Conservation (phyloP, 352 stramenopile genomes). For the Globisporangium cederbergense region DNA sequence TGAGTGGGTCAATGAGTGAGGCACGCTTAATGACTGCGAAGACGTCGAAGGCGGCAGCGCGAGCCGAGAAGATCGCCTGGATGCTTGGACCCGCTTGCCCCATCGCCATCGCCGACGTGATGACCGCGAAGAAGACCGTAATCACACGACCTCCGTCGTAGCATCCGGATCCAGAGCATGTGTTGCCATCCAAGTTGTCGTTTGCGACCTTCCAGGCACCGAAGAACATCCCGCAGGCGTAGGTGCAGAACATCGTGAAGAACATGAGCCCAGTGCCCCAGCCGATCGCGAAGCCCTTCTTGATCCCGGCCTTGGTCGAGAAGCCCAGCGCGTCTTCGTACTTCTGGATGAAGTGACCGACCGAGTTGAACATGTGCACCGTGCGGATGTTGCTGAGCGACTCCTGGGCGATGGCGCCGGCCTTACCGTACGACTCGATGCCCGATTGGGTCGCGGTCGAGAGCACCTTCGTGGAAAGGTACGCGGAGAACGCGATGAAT, state of each 20-base stretch:
- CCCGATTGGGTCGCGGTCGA: constrained; percentile 39
- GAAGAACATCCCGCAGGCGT: constrained; percentile 76
- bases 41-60: constrained; percentile 55
- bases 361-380: constrained; percentile 77
- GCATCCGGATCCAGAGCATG: constrained; percentile 34
- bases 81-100: constrained; percentile 58
- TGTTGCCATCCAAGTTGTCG: constrained; percentile 47
- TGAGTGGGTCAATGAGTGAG: constrained; percentile 56
- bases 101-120: constrained; percentile 67
- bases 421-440: constrained; percentile 61
- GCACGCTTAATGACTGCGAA: constrained; percentile 60
- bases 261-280: constrained; percentile 66
- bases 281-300: constrained; percentile 46
- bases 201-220: constrained; percentile 60
- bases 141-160: constrained; percentile 64
- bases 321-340: constrained; percentile 49
- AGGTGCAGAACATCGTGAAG: constrained; percentile 59
- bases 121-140: constrained; percentile 64
- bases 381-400: constrained; percentile 68
- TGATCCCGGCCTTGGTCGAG: constrained; percentile 51
- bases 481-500: constrained; percentile 49
- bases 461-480: constrained; percentile 50
- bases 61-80: constrained; percentile 52
- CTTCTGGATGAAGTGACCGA: constrained; percentile 51
- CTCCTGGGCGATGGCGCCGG: constrained; percentile 68